Conservation (phyloP, 352 stramenopile genomes). For the Globisporangium middletonii region DNA sequence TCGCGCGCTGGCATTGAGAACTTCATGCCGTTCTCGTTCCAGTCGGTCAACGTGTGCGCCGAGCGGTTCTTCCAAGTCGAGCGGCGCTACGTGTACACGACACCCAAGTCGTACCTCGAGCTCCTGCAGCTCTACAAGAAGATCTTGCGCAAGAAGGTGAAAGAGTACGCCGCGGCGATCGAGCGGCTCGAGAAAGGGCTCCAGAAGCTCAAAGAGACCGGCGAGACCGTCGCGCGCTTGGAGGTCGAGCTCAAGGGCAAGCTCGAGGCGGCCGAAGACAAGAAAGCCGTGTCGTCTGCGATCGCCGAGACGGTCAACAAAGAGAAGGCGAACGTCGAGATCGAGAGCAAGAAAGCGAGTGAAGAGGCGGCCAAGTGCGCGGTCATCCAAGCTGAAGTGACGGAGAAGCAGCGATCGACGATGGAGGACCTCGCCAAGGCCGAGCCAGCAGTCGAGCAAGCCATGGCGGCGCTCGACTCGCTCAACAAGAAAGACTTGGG, state of each 20-base stretch:
- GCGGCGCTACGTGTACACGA: conserved; percentile 92
- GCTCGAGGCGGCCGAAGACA: conserved; percentile 94
- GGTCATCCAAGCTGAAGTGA: conserved; percentile 92
- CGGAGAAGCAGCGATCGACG: conserved; percentile 88
- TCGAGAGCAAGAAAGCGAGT: conserved; percentile 92
- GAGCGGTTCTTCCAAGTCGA: conserved; percentile 89
- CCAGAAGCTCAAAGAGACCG: conserved; percentile 91
- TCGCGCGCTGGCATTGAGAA: conserved; percentile 87
- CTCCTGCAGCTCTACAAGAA: conserved; percentile 93
- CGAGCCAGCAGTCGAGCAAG: conserved; percentile 91
- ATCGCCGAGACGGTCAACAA: conserved; percentile 95
- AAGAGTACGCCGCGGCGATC: conserved; percentile 86
- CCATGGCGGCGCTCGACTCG: conserved; percentile 95
- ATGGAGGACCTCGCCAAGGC: conserved; percentile 91
- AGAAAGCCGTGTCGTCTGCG: conserved; percentile 91
- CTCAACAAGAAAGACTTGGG: conserved; percentile 96
- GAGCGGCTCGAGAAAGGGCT: conserved; percentile 90
- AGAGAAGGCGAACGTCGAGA: conserved; percentile 94
- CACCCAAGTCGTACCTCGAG: conserved; percentile 94
- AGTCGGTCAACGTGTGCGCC: conserved; percentile 90
- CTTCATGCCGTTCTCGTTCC: conserved; percentile 95
- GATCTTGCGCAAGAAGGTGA: conserved; percentile 89
- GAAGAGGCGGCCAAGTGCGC: conserved; percentile 91
- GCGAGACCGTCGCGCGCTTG: conserved; percentile 89
- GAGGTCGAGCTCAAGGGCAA: conserved; percentile 95